A percentile compares a stretch with the other conserved stretches of the same genome.
phyloP scores from a whole-genome alignment of 192 early-diverging fungal genomes.

The Allomyces arbusculus region DNA sequence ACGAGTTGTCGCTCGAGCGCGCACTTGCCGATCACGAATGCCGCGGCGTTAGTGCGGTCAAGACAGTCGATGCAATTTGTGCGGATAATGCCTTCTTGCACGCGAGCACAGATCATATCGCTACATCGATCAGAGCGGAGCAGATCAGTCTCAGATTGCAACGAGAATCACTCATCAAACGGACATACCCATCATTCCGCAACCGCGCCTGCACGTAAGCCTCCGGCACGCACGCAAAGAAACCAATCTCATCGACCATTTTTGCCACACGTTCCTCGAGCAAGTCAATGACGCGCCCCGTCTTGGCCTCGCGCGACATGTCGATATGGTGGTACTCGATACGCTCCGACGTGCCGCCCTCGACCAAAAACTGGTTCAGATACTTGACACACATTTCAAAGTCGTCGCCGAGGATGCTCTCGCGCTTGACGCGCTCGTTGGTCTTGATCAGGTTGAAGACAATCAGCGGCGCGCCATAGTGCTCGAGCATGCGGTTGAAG shows the following conservation, averaged over 20 bases:
- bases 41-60: constrained; percentile 93
- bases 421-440: constrained; percentile 75
- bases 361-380: constrained; percentile 73
- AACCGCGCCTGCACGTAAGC: background rate
- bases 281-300: constrained; percentile 48
- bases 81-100: constrained; percentile 70
- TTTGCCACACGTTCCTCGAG: constrained; percentile 78
- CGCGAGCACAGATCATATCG: constrained; percentile 11
- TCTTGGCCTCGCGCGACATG: constrained; percentile 92
- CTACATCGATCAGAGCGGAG: too few species aligned
- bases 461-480: constrained; percentile 82
- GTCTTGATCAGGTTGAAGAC: constrained; percentile 90
- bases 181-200: background rate
- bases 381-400: constrained; percentile 63
- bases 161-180: background rate
- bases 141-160: background rate
- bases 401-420: constrained; percentile 67
- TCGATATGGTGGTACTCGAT: constrained; percentile 90
- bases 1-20: constrained; percentile 71
- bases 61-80: constrained; percentile 98
- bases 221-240: background rate
- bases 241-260: constrained; percentile 13
- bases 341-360: constrained; percentile 26
- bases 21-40: constrained; percentile 84
- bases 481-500: constrained; percentile 73